These are phyloP conservation scores for Leptographium lundbergii DNA, from an alignment of 2,329 filamentous ascomycete species.

Conservation along the genomic window DNA sequence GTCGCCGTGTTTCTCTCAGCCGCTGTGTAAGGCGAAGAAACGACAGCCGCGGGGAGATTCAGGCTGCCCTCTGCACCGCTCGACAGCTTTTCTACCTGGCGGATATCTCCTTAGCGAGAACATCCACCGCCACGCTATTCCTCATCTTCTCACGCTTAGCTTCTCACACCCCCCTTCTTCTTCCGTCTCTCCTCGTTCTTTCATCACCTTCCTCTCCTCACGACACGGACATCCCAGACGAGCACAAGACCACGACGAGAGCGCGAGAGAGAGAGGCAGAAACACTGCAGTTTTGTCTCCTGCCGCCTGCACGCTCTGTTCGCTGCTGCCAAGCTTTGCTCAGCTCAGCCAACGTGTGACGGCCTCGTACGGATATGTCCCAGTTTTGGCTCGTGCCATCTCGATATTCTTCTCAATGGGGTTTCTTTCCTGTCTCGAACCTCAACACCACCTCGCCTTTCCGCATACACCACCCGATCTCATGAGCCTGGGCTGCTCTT, in stretches of 20 bases:
- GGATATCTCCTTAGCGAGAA: conserved; percentile 8
- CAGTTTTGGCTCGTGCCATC: conserved; percentile 4
- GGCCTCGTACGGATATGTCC: conserved; percentile 2
- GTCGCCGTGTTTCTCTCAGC: background rate
- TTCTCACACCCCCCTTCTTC: background rate
- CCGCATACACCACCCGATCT: conserved; percentile 43
- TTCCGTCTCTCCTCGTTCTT: background rate
- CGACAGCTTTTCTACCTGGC: conserved; percentile 9
- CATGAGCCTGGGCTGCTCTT: conserved; percentile 34
- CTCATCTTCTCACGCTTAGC: background rate
- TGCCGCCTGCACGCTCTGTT: background rate
- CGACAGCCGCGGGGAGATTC: background rate
- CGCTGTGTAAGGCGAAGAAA: background rate
- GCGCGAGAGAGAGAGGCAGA: background rate
- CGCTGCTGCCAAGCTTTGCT: background rate
- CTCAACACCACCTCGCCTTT: conserved; percentile 35
- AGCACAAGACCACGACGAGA: too few relatives aligned
- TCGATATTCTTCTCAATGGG: conserved; percentile 36
- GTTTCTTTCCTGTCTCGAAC: conserved; percentile 37
- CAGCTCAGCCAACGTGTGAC: background rate
- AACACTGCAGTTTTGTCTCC: background rate
- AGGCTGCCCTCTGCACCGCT: background rate
- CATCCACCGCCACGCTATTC: conserved; percentile 1
- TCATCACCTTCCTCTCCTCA: background rate
- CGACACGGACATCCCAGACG: background rate